These are phyloP conservation scores for Trichopus zeylanicus DNA, from an alignment of 116 monocot species.

Conservation along the genomic window DNA sequence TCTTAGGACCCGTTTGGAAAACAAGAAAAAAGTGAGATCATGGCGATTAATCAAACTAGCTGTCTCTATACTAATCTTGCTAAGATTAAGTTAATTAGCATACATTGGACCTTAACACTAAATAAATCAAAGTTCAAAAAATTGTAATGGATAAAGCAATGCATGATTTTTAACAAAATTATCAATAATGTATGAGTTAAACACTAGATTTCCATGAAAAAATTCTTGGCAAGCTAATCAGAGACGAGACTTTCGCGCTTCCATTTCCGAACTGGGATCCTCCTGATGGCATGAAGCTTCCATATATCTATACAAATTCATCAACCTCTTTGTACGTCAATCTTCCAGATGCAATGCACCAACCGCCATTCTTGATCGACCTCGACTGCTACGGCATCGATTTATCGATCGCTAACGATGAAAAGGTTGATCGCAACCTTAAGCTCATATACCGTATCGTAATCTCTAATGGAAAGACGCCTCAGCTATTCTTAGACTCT, in stretches of 20 bases:
- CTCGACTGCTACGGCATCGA: background rate
- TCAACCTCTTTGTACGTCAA: constrained; percentile 25
- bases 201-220: constrained; percentile 33
- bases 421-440: constrained; percentile 22
- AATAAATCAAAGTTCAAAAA: too few species aligned
- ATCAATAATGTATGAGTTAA: too few species aligned
- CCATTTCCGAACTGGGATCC: constrained; percentile 32
- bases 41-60: too few species aligned
- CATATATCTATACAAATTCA: background rate
- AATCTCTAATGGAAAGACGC: constrained; percentile 10
- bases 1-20: too few species aligned
- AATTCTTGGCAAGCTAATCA: constrained; percentile 22
- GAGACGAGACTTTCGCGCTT: constrained; percentile 13
- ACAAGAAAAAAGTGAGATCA: too few species aligned
- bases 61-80: too few species aligned
- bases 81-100: too few species aligned
- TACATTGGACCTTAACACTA: too few species aligned
- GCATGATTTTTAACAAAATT: too few species aligned
- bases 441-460: constrained; percentile 27
- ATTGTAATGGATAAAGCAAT: too few species aligned
- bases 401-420: background rate
- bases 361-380: constrained; percentile 13
- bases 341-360: constrained; percentile 7
- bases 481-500: constrained; percentile 20
- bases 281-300: constrained; percentile 19